phyloP scores from a whole-genome alignment of 1,139 yeast species.

The Blastobotrys serpentis region DNA sequence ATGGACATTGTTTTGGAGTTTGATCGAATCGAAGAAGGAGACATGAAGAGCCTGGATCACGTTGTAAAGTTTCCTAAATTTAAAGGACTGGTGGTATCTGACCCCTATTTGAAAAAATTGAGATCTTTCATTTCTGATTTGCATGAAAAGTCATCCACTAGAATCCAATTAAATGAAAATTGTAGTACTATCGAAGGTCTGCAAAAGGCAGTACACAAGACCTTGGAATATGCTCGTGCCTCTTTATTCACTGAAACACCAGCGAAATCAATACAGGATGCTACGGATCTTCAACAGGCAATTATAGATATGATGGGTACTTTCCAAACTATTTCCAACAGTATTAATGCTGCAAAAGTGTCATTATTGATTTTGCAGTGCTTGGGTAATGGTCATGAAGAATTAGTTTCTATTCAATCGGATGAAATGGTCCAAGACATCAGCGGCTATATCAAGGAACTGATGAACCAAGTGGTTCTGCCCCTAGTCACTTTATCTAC shows the following conservation, averaged over 20 bases:
- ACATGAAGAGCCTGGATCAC: conserved; percentile 1
- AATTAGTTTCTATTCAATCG: conserved; percentile 5
- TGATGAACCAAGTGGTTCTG: neutral
- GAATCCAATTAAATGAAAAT: conserved; percentile 2
- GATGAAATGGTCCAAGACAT: conserved; percentile 3
- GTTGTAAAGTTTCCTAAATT: neutral
- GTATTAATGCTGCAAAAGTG: conserved; percentile 8
- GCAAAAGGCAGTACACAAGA: conserved; percentile 5
- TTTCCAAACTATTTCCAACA: conserved; percentile 1
- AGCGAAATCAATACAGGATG: neutral
- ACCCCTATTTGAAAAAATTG: neutral
- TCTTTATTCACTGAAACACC: neutral
- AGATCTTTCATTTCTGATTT: conserved; percentile 1
- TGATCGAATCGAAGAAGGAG: conserved; percentile 4
- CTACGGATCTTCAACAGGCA: neutral
- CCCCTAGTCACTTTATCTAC: neutral
- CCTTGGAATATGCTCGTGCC: neutral
- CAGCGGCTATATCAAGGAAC: neutral
- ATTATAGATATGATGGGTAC: conserved; percentile 1
- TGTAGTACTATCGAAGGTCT: conserved; percentile 3
- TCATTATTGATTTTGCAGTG: conserved; percentile 4
- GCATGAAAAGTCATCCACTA: neutral
- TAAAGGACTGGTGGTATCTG: neutral
- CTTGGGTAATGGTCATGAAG: conserved; percentile 7
- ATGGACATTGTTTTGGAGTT: conserved; percentile 8